phyloP scores from a whole-genome alignment of 2,329 filamentous ascomycete genomes.

The Arthrobotrys megalospora region DNA sequence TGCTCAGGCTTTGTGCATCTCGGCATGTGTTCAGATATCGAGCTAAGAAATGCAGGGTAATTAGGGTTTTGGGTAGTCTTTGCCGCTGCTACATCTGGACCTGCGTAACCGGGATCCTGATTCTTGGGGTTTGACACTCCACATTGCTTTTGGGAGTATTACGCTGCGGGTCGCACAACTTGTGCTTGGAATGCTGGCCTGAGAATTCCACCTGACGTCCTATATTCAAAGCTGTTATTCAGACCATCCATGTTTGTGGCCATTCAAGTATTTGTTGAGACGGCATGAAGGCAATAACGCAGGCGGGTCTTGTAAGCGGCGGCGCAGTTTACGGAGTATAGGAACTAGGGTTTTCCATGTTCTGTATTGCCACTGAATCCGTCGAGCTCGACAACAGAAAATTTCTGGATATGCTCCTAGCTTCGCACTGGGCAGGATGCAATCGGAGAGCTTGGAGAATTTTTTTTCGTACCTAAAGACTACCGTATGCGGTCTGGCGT shows the following conservation, averaged over 20 bases:
- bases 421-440: conserved; percentile 1
- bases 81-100: conserved; percentile 12
- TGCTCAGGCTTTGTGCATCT: conserved; percentile 21
- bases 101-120: conserved; percentile 40
- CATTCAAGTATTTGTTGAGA: not conserved
- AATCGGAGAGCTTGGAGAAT: not conserved
- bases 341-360: conserved; percentile 7
- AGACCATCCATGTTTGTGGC: not conserved
- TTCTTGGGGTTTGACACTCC: conserved; percentile 9
- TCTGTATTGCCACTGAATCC: not conserved
- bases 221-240: conserved; percentile 10
- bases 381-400: conserved; percentile 5
- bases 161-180: not conserved
- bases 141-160: not conserved
- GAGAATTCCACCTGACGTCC: conserved; percentile 4
- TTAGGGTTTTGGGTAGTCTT: conserved; percentile 33
- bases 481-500: conserved; percentile 1
- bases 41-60: conserved; percentile 18
- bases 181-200: not conserved
- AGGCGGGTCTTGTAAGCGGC: not conserved
- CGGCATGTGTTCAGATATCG: conserved; percentile 24
- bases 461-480: not conserved
- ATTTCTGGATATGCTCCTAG: not conserved
- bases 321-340: not conserved
- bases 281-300: conserved; percentile 5